Evolutionary conservation across 2,329 filamentous ascomycete species (phyloP), one percentile per base, ranked within the genome.

Genomic region (Colletotrichum acutatum): DNA sequence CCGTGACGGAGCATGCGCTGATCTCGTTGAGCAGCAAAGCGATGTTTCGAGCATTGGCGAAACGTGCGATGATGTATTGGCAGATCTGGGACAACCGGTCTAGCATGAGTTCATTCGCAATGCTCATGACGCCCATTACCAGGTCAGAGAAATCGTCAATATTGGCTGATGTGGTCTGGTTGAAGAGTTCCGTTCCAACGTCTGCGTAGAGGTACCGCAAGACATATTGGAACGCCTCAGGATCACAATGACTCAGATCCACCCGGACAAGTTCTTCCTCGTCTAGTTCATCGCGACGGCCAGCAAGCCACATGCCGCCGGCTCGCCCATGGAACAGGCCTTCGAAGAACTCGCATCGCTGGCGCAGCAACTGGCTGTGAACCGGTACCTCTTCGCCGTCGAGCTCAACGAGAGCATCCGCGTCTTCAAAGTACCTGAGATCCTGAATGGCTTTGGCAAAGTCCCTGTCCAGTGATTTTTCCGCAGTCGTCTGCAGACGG

Each of bases 41-140:
- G 30, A 98, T 92, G 79, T 98, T 99, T 30, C 95, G 92, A 5
- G 91, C 93, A 61, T 91, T 95, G n/a, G 95, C 93, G 82, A 97
- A 97, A 62, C 90, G 90, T 46, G 95, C 95, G 72, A 98, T 89
- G 26, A 95, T 84, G 71, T 90, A 91, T 80, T 99, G 97, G 80
- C 97, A 98, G 32, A 97, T 91, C 80, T 98, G 94, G 5, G 94
- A 95, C 5, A 99, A 85, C 7, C 95, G 90, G 80, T 98, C 95
- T 59, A 99, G 88, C 95, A 99, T 98, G 70, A 99, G 85, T 82
- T 99, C 96, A 79, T 99, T 97, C 14, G 95, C 95, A 65, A 94
- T 92, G 68, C 91, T 91, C 89, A 98, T 92, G 57, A 98, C 94
- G 77, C 98, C 95, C 83, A 98, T 89, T 9, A 98, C 88, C n/a